A percentile compares a stretch with the other conserved stretches of the same genome.
Conservation (phyloP, 73 alveolate species). For the Paramecium primaurelia region DNA sequence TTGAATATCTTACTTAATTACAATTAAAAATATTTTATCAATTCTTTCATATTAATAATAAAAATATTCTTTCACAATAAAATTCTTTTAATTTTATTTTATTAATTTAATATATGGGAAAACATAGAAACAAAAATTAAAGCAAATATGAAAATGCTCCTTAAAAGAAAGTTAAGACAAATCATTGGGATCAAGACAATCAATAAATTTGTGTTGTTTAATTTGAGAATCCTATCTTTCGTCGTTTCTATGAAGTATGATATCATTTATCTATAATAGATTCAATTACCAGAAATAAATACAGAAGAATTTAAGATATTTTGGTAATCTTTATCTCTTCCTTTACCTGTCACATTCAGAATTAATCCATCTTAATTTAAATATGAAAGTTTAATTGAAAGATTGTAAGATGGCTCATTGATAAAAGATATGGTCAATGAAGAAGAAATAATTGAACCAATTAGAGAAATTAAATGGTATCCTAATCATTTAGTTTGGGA, state of each 20-base stretch:
- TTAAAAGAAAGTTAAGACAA: slow-evolving; percentile 37
- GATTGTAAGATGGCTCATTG: slow-evolving; percentile 52
- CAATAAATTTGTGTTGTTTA: not conserved
- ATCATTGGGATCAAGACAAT: slow-evolving; percentile 14
- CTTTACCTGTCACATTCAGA: slow-evolving; percentile 85
- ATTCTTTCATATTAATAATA: not conserved
- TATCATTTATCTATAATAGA: slow-evolving; percentile 6
- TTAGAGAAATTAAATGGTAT: slow-evolving; percentile 70
- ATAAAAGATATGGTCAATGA: slow-evolving; percentile 45
- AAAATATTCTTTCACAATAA: not conserved
- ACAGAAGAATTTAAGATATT: slow-evolving; percentile 67
- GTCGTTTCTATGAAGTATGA: not conserved
- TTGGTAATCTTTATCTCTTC: slow-evolving; percentile 59
- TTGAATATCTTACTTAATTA: not conserved
- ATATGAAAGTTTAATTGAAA: slow-evolving; percentile 39
- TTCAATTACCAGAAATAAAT: slow-evolving; percentile 61
- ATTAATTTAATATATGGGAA: not conserved
- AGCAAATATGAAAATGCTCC: not conserved
- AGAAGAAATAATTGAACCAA: slow-evolving; percentile 61
- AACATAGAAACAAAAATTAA: slow-evolving; percentile 11
- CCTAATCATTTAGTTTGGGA: slow-evolving; percentile 88
- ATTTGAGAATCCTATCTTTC: slow-evolving; percentile 23
- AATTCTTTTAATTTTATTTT: not conserved
- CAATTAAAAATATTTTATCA: not conserved
- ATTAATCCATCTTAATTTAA: slow-evolving; percentile 58